Percentiles rank a stretch among this genome's conserved stretches.
These are phyloP conservation scores for Cucurbitaria berberidis DNA, from an alignment of 2,329 filamentous ascomycete genomes.

Conservation along the genomic window DNA sequence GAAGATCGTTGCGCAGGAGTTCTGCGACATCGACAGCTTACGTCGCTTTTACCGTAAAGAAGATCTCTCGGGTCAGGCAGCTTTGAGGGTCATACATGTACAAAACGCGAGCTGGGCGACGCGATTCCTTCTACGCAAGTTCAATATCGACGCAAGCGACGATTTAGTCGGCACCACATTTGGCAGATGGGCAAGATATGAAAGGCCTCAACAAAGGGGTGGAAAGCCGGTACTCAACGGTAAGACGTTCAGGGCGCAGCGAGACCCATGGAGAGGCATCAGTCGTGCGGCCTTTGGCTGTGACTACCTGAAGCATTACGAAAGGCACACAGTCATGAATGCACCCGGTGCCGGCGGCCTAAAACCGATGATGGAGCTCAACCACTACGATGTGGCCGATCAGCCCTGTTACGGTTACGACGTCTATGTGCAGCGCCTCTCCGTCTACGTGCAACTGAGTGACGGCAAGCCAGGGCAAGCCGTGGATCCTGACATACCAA, in stretches of 20 bases:
- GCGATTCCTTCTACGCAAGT: conserved; percentile 57
- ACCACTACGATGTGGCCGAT: conserved; percentile 54
- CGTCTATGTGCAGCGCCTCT: conserved; percentile 58
- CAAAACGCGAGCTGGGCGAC: conserved; percentile 62
- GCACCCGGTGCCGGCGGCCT: conserved; percentile 30
- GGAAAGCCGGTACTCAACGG: conserved; percentile 60
- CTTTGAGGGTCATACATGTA: conserved; percentile 55
- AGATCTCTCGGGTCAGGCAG: conserved; percentile 43
- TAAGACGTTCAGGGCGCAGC: conserved; percentile 57
- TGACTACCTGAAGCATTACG: conserved; percentile 59
- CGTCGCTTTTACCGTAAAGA: conserved; percentile 53
- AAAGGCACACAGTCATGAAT: conserved; percentile 28
- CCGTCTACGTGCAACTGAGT: conserved; percentile 59
- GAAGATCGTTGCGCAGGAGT: conserved; percentile 57
- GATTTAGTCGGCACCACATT: conserved; percentile 59
- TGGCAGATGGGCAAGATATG: conserved; percentile 57
- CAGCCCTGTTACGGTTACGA: conserved; percentile 56
- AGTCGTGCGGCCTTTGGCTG: conserved; percentile 58
- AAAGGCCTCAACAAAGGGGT: conserved; percentile 55
- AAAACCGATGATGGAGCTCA: conserved; percentile 58
- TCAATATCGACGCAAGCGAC: conserved; percentile 57
- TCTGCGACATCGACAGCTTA: conserved; percentile 53
- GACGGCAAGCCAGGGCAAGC: conserved; percentile 50
- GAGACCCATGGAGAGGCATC: conserved; percentile 60
- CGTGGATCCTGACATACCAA: conserved; percentile 51